These are phyloP conservation scores for Reutealis trisperma DNA, from an alignment of 345 rosid species.

Conservation along the genomic window DNA sequence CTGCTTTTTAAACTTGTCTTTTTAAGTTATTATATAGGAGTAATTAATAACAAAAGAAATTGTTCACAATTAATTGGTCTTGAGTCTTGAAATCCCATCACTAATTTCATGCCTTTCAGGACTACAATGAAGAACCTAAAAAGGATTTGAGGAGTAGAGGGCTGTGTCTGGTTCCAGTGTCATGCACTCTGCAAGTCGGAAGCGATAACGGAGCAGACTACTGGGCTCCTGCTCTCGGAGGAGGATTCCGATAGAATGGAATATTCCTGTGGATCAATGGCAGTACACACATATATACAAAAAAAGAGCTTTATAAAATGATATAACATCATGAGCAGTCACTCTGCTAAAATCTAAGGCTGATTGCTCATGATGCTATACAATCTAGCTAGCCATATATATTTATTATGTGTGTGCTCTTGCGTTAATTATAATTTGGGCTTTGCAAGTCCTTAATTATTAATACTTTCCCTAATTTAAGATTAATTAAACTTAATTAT, in stretches of 20 bases:
- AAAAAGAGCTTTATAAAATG: constrained; percentile 20
- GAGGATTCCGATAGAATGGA: constrained; percentile 16
- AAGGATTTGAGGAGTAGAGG: constrained; percentile 33
- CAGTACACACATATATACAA: not conserved
- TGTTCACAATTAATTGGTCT: no score
- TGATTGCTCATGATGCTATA: constrained; percentile 99
- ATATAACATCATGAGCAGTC: constrained; percentile 99
- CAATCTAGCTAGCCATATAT: constrained; percentile 26
- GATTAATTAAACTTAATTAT: not conserved
- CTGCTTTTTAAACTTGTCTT: not conserved
- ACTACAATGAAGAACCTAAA: constrained; percentile 13
- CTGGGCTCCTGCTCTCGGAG: constrained; percentile 34
- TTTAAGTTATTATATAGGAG: no score
- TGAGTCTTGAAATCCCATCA: no score
- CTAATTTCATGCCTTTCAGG: not conserved
- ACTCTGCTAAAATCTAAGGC: constrained; percentile 82
- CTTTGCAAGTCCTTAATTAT: not conserved
- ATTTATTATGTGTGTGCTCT: not conserved
- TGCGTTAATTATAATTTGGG: not conserved
- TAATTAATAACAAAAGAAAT: no score
- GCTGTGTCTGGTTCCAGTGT: constrained; percentile 30
- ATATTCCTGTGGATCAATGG: not conserved
- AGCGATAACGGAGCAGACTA: constrained; percentile 34
- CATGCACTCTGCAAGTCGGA: constrained; percentile 31
- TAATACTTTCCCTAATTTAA: not conserved